Conservation (phyloP, 75 land plant genomes). For the Selaginella tamariscina region DNA sequence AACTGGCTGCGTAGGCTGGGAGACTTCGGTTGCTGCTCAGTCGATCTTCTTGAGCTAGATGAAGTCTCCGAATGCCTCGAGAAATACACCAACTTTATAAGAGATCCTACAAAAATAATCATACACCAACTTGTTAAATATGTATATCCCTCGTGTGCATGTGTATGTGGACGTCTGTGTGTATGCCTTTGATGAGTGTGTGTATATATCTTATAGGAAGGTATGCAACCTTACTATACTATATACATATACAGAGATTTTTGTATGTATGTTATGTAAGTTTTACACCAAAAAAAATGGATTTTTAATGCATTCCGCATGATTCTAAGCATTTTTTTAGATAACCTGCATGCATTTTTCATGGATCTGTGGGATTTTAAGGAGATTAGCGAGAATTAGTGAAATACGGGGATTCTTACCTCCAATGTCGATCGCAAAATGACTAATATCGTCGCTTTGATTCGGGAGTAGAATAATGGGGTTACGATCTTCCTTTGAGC, state of each 20-base stretch:
- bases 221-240: no score
- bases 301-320: no score
- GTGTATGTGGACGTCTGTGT: no score
- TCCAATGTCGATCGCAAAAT: constrained; percentile 86
- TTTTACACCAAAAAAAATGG: no score
- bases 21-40: neutral
- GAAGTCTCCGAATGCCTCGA: constrained; percentile 49
- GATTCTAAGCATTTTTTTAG: no score
- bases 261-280: no score
- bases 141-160: no score
- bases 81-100: constrained; percentile 88
- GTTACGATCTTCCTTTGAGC: constrained; percentile 65
- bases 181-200: no score
- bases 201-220: no score
- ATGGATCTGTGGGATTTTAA: no score
- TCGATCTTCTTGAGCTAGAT: constrained; percentile 3
- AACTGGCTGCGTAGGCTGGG: constrained; percentile 49
- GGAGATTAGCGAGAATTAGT: neutral
- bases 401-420: constrained; percentile 26
- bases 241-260: no score
- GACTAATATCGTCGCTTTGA: constrained; percentile 88
- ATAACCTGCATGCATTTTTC: no score
- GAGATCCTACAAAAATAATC: constrained; percentile 47
- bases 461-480: constrained; percentile 87
- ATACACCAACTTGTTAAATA: neutral